phyloP scores from a whole-genome alignment of 2,329 filamentous ascomycete species.

The Claviceps sp. region DNA sequence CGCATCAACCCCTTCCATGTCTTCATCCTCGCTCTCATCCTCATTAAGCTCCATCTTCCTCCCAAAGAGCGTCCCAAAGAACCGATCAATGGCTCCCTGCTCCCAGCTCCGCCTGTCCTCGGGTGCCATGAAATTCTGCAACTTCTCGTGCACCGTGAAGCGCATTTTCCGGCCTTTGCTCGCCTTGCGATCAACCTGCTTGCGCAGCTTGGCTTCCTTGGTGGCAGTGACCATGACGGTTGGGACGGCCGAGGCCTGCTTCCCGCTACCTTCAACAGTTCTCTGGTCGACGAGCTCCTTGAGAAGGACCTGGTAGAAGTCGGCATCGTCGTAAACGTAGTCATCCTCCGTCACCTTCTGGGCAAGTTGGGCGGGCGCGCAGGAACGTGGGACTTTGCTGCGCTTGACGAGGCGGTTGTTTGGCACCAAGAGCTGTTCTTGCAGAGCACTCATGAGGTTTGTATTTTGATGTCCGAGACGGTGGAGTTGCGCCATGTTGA shows the following conservation, averaged over 20 bases:
- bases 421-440: slow-evolving; percentile 51
- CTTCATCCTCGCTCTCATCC: slow-evolving; percentile 28
- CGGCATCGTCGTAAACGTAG: slow-evolving; percentile 77
- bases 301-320: slow-evolving; percentile 87
- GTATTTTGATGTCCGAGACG: slow-evolving; percentile 19
- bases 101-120: slow-evolving; percentile 76
- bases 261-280: slow-evolving; percentile 50
- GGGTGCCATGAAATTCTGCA: slow-evolving; percentile 95
- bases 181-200: slow-evolving; percentile 81
- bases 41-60: slow-evolving; percentile 55
- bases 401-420: slow-evolving; percentile 53
- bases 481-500: slow-evolving; percentile 24
- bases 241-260: slow-evolving; percentile 30
- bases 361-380: slow-evolving; percentile 56
- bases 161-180: slow-evolving; percentile 91
- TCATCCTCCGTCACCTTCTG: slow-evolving; percentile 43
- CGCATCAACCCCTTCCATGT: slow-evolving; percentile 37
- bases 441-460: slow-evolving; percentile 50
- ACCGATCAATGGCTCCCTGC: slow-evolving; percentile 59
- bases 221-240: slow-evolving; percentile 53
- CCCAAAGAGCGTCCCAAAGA: slow-evolving; percentile 65
- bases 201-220: slow-evolving; percentile 67
- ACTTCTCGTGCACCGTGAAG: slow-evolving; percentile 90
- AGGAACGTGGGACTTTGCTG: slow-evolving; percentile 60
- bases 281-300: slow-evolving; percentile 90